These are phyloP conservation scores for Trifolium fragiferum DNA, from an alignment of 306 rosid species.

Conservation along the genomic window DNA sequence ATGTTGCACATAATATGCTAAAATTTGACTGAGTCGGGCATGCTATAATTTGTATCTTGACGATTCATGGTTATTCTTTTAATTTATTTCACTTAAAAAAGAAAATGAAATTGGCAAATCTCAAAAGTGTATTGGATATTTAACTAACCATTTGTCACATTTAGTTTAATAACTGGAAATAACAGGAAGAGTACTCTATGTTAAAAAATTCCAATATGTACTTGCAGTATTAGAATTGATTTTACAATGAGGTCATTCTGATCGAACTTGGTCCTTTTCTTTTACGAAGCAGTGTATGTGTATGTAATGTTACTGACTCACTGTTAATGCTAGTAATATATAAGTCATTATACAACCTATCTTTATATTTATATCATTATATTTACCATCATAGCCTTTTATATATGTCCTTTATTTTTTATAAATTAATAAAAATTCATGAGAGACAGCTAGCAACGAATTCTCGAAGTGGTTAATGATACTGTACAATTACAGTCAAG, in stretches of 20 bases:
- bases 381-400: neutral
- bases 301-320: neutral
- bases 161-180: no score
- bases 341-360: no score
- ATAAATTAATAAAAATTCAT: neutral
- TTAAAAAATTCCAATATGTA: neutral
- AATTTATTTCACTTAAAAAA: no score
- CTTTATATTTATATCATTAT: neutral
- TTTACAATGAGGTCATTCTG: conserved; percentile 3
- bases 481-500: conserved; percentile 3
- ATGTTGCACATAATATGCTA: no score
- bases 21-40: no score
- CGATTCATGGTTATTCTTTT: no score
- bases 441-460: neutral
- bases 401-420: no score
- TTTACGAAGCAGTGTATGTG: neutral
- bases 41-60: no score
- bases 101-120: no score
- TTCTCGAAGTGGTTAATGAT: conserved; percentile 1
- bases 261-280: neutral
- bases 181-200: neutral
- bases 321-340: neutral
- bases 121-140: no score
- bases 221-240: neutral
- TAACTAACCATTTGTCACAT: neutral